phyloP scores from a whole-genome alignment of 768 basidiomycete genomes.

The Daedaleopsis sinensis region DNA sequence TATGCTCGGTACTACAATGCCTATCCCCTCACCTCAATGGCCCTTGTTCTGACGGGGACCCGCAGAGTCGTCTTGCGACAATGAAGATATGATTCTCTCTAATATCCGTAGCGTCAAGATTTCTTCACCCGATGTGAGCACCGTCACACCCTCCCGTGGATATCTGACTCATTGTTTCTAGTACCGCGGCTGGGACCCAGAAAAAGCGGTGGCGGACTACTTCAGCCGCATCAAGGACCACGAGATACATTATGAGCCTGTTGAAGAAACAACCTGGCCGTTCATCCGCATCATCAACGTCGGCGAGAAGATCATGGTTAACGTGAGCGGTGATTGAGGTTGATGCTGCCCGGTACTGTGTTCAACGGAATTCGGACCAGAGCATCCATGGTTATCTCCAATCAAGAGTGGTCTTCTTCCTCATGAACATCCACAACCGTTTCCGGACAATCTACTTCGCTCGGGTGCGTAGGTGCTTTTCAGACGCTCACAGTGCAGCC shows the following conservation, averaged over 20 bases:
- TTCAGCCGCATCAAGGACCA: constrained; percentile 86
- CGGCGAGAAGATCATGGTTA: constrained; percentile 94
- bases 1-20: constrained; percentile 68
- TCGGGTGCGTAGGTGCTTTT: constrained; percentile 56
- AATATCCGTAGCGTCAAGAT: constrained; percentile 98
- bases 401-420: constrained; percentile 95
- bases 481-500: constrained; percentile 4
- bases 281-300: constrained; percentile 96
- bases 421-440: constrained; percentile 98
- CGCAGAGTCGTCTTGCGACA: constrained; percentile 88
- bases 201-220: constrained; percentile 91
- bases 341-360: not conserved
- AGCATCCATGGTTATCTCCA: constrained; percentile 89
- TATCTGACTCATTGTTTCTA: constrained; percentile 33
- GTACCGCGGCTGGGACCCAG: constrained; percentile 94
- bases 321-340: constrained; percentile 50
- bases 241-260: constrained; percentile 86
- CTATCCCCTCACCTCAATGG: not conserved
- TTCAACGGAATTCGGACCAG: constrained; percentile 37
- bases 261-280: constrained; percentile 90
- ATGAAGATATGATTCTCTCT: constrained; percentile 88
- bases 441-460: constrained; percentile 97
- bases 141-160: not conserved
- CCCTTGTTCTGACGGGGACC: constrained; percentile 3
- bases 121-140: constrained; percentile 91